Percentiles rank a stretch among this genome's conserved stretches.
Evolutionary conservation across 208 protist species (phyloP).

Genomic region (Acanthamoeba castellanii): DNA sequence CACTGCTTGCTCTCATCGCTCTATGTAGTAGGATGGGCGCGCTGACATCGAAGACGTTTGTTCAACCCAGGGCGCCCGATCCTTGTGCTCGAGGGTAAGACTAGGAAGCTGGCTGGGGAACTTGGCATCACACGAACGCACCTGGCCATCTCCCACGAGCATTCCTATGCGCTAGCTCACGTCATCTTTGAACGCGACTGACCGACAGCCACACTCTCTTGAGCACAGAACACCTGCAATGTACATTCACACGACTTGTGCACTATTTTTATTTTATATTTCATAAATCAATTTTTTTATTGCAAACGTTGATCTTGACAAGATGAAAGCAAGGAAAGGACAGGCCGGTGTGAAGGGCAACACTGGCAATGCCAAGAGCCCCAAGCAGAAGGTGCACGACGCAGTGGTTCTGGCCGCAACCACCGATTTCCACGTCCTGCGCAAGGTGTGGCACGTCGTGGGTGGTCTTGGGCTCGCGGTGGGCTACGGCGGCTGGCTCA

Average conservation of each 20-base stretch:
- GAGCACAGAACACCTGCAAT: background rate
- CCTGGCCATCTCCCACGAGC: conserved; percentile 57
- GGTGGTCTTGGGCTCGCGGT: conserved; percentile 44
- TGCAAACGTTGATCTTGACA: background rate
- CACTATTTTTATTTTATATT: background rate
- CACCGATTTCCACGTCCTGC: conserved; percentile 66
- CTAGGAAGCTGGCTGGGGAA: background rate
- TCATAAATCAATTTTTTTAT: background rate
- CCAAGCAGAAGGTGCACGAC: background rate
- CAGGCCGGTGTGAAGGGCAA: background rate
- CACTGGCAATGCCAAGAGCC: background rate
- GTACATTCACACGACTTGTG: background rate
- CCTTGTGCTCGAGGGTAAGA: conserved; percentile 38
- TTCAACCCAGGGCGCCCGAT: background rate
- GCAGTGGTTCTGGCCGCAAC: conserved; percentile 44
- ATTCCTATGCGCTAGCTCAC: conserved; percentile 28
- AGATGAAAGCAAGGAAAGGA: conserved; percentile 21
- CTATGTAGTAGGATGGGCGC: background rate
- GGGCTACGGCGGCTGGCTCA: conserved; percentile 49
- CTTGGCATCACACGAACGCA: conserved; percentile 61
- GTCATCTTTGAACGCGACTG: conserved; percentile 61
- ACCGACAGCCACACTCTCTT: background rate
- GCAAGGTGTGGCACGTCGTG: conserved; percentile 73
- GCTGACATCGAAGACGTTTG: too few relatives aligned
- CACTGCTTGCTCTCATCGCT: background rate